Evolutionary conservation across 2,329 filamentous ascomycete species (phyloP).

Genomic region (Fusarium neocosmosporiellum): DNA sequence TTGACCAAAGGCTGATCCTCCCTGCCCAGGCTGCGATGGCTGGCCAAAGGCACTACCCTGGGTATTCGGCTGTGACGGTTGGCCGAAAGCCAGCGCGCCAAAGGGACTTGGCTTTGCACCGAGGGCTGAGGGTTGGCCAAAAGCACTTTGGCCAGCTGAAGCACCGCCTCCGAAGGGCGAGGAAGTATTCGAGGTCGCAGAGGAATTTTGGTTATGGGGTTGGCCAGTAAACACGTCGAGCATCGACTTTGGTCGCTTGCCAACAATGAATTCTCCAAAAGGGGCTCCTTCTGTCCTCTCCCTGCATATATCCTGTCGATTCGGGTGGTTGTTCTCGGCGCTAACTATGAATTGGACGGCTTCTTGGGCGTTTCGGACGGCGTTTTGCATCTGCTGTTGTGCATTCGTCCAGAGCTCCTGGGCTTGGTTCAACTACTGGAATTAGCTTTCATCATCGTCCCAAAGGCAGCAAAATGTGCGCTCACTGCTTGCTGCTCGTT

Average conservation of each 20-base stretch:
- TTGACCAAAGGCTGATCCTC: neutral
- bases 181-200: conserved; percentile 48
- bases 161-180: conserved; percentile 47
- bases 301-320: conserved; percentile 74
- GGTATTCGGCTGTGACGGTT: neutral
- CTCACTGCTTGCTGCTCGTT: conserved; percentile 66
- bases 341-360: conserved; percentile 77
- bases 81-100: conserved; percentile 10
- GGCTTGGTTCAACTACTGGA: conserved; percentile 67
- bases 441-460: conserved; percentile 28
- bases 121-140: conserved; percentile 50
- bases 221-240: conserved; percentile 44
- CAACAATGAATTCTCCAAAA: conserved; percentile 58
- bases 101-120: conserved; percentile 48
- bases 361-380: conserved; percentile 74
- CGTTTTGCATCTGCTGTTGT: conserved; percentile 77
- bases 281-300: conserved; percentile 57
- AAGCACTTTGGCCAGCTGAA: conserved; percentile 45
- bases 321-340: conserved; percentile 77
- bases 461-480: conserved; percentile 12
- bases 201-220: conserved; percentile 55
- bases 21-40: neutral
- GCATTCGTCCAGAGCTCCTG: conserved; percentile 71
- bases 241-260: conserved; percentile 46
- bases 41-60: neutral